Conservation (phyloP, 345 rosid species). For the Populus pruinosa region DNA sequence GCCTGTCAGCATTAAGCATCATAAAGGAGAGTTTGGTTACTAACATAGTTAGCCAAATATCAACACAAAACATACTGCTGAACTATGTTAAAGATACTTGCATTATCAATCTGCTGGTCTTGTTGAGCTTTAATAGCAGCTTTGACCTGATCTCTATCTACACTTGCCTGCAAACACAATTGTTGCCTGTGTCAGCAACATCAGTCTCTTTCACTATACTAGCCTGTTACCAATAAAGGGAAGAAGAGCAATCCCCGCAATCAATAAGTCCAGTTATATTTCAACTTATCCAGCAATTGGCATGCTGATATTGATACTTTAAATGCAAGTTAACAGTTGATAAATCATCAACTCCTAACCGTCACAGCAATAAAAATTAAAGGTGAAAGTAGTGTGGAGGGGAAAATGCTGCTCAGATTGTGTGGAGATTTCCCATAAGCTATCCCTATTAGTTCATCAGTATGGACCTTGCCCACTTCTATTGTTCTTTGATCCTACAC, state of each 20-base stretch:
- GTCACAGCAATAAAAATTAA: neutral
- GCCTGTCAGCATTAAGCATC: conserved; percentile 47
- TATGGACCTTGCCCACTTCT: neutral
- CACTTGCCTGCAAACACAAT: conserved; percentile 58
- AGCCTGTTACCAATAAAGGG: neutral
- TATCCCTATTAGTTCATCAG: neutral
- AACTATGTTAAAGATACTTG: conserved; percentile 24
- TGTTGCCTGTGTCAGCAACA: neutral
- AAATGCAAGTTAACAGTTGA: neutral
- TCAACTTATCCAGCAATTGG: neutral
- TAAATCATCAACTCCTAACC: neutral
- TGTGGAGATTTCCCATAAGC: neutral
- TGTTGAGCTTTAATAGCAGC: conserved; percentile 99
- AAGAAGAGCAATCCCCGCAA: neutral
- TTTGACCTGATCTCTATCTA: conserved; percentile 89
- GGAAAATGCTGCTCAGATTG: neutral
- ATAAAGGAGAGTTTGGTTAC: conserved; percentile 5
- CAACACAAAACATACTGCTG: neutral
- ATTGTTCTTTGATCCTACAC: neutral
- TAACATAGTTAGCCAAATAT: neutral
- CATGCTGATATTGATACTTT: neutral
- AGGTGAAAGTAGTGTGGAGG: too few relatives aligned
- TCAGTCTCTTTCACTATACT: neutral
- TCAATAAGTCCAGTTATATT: neutral
- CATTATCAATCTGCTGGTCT: conserved; percentile 94